These are phyloP conservation scores for Cryptomeria japonica DNA, from an alignment of 75 land plant genomes.

Conservation along the genomic window DNA sequence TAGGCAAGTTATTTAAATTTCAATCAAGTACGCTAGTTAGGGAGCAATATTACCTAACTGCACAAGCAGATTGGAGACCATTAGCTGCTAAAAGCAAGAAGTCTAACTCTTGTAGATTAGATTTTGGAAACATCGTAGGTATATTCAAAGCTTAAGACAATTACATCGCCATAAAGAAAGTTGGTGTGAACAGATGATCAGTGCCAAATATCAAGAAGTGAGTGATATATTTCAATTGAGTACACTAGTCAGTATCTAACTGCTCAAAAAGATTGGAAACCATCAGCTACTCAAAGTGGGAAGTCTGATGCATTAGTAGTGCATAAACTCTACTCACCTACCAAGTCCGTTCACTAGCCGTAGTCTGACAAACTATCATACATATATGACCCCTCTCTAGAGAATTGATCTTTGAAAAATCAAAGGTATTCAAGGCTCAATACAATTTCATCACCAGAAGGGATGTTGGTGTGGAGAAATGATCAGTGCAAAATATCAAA, in stretches of 20 bases:
- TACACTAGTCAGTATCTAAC: too few relatives aligned
- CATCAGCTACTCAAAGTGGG: too few relatives aligned
- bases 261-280: too few relatives aligned
- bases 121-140: not conserved
- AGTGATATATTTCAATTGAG: too few relatives aligned
- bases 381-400: not conserved
- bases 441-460: not conserved
- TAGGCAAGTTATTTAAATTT: too few relatives aligned
- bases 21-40: too few relatives aligned
- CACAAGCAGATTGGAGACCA: not conserved
- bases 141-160: not conserved
- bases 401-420: not conserved
- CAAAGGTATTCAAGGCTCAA: not conserved
- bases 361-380: too few relatives aligned
- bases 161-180: not conserved
- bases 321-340: too few relatives aligned
- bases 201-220: not conserved
- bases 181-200: not conserved
- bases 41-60: not conserved
- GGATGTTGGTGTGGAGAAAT: not conserved
- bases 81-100: not conserved
- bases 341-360: too few relatives aligned
- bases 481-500: not conserved
- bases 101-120: not conserved
- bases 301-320: too few relatives aligned